Conservation (phyloP, 208 protist genomes). For the Paratrypanosoma confusum region DNA sequence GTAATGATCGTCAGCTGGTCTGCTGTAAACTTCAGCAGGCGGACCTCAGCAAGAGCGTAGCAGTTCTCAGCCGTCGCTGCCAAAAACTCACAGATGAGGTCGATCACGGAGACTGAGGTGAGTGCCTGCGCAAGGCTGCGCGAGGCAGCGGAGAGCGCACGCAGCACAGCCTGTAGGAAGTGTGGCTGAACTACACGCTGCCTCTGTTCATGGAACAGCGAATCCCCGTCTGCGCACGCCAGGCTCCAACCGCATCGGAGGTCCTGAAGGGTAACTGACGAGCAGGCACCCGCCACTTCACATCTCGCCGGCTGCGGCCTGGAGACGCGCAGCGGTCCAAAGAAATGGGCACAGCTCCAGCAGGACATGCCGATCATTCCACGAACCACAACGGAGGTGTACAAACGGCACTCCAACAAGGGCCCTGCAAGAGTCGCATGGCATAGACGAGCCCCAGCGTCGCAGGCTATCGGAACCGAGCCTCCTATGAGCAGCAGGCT, state of each 20-base stretch:
- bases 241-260: slow-evolving; percentile 9
- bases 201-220: slow-evolving; percentile 6
- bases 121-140: no score
- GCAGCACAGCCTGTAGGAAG: slow-evolving; percentile 8
- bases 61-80: slow-evolving; percentile 13
- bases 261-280: slow-evolving; percentile 7
- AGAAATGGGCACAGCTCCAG: slow-evolving; percentile 11
- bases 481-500: slow-evolving; percentile 8
- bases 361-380: slow-evolving; percentile 16
- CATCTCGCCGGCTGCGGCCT: neutral
- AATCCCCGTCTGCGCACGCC: slow-evolving; percentile 11
- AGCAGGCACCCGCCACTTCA: no score
- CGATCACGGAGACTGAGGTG: slow-evolving; percentile 9
- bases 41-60: slow-evolving; percentile 1
- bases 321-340: slow-evolving; percentile 1
- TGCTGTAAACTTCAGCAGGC: neutral
- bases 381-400: slow-evolving; percentile 15
- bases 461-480: neutral
- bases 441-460: slow-evolving; percentile 1
- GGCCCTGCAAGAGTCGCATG: slow-evolving; percentile 4
- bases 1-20: neutral
- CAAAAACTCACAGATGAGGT: slow-evolving; percentile 13
- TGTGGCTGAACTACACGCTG: slow-evolving; percentile 14
- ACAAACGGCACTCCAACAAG: slow-evolving; percentile 19
- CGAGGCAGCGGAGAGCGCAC: neutral